A percentile compares a stretch with the other conserved stretches of the same genome.
These are phyloP conservation scores for Aphanomyces euteiches DNA, from an alignment of 352 stramenopile genomes.

Conservation along the genomic window DNA sequence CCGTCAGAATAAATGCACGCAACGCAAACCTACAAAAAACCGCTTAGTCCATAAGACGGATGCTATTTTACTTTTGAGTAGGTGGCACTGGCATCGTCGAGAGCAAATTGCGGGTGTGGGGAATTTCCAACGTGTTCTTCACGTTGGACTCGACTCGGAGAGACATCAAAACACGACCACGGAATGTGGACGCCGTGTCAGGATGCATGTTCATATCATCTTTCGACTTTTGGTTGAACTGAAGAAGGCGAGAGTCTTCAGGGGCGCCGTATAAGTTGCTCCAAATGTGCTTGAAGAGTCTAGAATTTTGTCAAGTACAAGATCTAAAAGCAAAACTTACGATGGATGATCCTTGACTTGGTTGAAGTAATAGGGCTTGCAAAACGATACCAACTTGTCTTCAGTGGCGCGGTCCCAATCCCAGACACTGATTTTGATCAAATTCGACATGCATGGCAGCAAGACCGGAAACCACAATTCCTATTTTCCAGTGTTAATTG, in stretches of 20 bases:
- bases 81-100: conserved; percentile 38
- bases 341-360: conserved; percentile 58
- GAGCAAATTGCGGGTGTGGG: conserved; percentile 61
- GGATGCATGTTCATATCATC: conserved; percentile 65
- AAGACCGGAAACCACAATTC: conserved; percentile 86
- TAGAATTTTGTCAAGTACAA: conserved; percentile 28
- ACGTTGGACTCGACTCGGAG: conserved; percentile 60
- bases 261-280: conserved; percentile 81
- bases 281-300: conserved; percentile 47
- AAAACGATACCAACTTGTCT: conserved; percentile 74
- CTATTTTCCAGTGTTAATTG: conserved; percentile 39
- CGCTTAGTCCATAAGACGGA: background rate
- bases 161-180: conserved; percentile 63
- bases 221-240: conserved; percentile 41
- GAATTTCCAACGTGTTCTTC: conserved; percentile 63
- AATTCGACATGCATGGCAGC: conserved; percentile 75
- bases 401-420: conserved; percentile 55
- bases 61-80: conserved; percentile 36
- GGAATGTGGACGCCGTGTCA: conserved; percentile 66
- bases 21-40: conserved; percentile 46
- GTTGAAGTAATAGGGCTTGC: conserved; percentile 68
- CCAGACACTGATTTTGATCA: conserved; percentile 80
- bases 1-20: conserved; percentile 62
- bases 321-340: conserved; percentile 18
- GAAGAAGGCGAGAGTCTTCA: conserved; percentile 32